These are phyloP conservation scores for Nitzschia putrida DNA, from an alignment of 108 stramenopile species.

Conservation along the genomic window DNA sequence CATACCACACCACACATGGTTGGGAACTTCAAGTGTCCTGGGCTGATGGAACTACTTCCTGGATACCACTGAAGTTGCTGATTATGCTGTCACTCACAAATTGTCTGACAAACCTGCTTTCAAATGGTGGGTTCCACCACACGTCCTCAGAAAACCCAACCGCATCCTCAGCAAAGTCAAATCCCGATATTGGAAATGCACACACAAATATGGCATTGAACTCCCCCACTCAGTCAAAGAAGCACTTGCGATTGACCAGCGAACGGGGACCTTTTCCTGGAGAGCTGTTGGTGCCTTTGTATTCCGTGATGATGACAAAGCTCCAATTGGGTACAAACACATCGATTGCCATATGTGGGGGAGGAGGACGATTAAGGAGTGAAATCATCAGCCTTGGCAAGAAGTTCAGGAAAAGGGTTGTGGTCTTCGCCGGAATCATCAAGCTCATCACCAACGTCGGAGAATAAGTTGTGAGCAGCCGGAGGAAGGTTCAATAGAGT, in stretches of 20 bases:
- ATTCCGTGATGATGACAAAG: conserved; percentile 14
- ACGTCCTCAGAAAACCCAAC: not conserved
- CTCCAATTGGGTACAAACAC: conserved; percentile 11
- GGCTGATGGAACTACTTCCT: conserved; percentile 36
- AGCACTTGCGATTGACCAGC: conserved; percentile 48
- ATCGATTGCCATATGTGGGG: conserved; percentile 35
- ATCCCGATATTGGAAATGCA: conserved; percentile 7
- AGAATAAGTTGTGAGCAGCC: too few species aligned
- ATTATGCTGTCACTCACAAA: conserved; percentile 42
- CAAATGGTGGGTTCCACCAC: conserved; percentile 54
- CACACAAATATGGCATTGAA: conserved; percentile 55
- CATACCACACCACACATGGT: conserved; percentile 47
- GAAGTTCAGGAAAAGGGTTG: too few species aligned
- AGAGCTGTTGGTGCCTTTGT: conserved; percentile 38
- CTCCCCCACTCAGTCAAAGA: conserved; percentile 45
- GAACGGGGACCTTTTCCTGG: conserved; percentile 55
- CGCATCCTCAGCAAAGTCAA: conserved; percentile 31
- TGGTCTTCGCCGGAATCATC: too few species aligned
- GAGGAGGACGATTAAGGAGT: too few species aligned
- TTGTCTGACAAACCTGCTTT: conserved; percentile 48
- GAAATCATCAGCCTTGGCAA: conserved; percentile 8
- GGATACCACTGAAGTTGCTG: conserved; percentile 49
- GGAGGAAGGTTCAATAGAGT: too few species aligned
- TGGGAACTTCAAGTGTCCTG: conserved; percentile 49
- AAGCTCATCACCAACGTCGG: too few species aligned